phyloP scores from a whole-genome alignment of 805 yeast species.

The Lachancea kluyveri region DNA sequence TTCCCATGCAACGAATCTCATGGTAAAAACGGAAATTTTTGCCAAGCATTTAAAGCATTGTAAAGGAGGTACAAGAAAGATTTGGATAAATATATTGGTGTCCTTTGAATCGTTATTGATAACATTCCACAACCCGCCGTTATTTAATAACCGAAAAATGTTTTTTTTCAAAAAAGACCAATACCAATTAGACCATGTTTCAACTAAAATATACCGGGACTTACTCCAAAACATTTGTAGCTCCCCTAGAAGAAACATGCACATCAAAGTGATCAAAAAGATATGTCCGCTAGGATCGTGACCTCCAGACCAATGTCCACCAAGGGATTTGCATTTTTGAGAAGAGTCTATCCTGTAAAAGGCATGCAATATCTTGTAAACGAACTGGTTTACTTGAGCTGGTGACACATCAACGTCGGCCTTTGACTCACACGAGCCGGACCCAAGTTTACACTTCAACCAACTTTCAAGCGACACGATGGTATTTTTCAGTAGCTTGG shows the following conservation, averaged over 20 bases:
- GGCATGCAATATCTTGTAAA: conserved; percentile 12
- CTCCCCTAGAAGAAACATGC: conserved; percentile 58
- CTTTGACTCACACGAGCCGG: conserved; percentile 4
- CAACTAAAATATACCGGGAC: no score
- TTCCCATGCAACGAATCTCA: conserved; percentile 14
- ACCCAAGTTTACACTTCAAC: no score
- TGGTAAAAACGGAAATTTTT: conserved; percentile 1
- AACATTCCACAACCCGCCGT: conserved; percentile 12
- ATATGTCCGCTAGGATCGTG: conserved; percentile 97
- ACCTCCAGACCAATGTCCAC: conserved; percentile 76
- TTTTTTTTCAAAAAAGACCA: no score
- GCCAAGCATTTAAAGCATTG: conserved; percentile 2
- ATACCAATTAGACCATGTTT: no score
- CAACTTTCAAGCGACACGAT: conserved; percentile 4
- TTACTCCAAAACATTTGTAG: conserved; percentile 19
- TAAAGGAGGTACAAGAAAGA: conserved; percentile 12
- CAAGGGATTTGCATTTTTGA: conserved; percentile 46
- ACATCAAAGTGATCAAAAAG: conserved; percentile 48
- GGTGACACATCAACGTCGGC: conserved; percentile 10
- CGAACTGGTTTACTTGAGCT: conserved; percentile 11
- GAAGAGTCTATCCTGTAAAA: conserved; percentile 28
- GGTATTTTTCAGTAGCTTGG: conserved; percentile 3
- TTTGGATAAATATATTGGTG: conserved; percentile 3
- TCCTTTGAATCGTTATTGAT: conserved; percentile 6
- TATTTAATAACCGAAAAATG: conserved; percentile 12